phyloP scores from a whole-genome alignment of 2,329 filamentous ascomycete species.

The Trichoderma atroviride region DNA sequence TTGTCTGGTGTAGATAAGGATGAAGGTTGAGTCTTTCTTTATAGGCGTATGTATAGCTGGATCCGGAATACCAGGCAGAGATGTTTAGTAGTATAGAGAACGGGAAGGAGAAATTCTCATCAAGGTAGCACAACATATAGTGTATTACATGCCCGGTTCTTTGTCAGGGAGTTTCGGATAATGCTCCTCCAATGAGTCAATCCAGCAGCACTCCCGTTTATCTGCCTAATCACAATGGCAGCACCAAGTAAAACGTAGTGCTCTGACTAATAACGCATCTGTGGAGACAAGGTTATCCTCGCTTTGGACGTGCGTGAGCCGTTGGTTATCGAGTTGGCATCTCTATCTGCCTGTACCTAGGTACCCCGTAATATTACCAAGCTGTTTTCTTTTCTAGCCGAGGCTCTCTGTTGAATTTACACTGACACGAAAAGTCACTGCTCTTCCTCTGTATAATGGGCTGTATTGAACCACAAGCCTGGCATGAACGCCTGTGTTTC shows the following conservation, averaged over 20 bases:
- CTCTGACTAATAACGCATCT: background rate
- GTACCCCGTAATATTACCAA: background rate
- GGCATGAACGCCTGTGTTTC: background rate
- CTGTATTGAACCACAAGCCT: background rate
- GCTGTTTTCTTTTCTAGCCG: background rate
- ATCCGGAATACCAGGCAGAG: background rate
- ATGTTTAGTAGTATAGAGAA: background rate
- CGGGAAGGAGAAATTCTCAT: background rate
- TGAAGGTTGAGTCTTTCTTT: background rate
- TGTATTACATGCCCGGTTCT: background rate
- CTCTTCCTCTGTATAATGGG: background rate
- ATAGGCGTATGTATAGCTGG: background rate
- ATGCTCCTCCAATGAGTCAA: too few relatives aligned
- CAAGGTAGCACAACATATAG: background rate
- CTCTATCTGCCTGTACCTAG: background rate
- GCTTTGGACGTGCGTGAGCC: background rate
- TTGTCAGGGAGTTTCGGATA: too few relatives aligned
- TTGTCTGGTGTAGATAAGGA: conserved; percentile 1
- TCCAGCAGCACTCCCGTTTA: background rate
- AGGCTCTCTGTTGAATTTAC: background rate
- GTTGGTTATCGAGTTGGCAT: background rate
- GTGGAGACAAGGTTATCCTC: background rate
- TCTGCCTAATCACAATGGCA: background rate
- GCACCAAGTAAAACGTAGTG: background rate
- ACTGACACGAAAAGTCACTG: background rate